phyloP scores from a whole-genome alignment of 2,329 filamentous ascomycete species.

The Colletotrichum higginsianum region DNA sequence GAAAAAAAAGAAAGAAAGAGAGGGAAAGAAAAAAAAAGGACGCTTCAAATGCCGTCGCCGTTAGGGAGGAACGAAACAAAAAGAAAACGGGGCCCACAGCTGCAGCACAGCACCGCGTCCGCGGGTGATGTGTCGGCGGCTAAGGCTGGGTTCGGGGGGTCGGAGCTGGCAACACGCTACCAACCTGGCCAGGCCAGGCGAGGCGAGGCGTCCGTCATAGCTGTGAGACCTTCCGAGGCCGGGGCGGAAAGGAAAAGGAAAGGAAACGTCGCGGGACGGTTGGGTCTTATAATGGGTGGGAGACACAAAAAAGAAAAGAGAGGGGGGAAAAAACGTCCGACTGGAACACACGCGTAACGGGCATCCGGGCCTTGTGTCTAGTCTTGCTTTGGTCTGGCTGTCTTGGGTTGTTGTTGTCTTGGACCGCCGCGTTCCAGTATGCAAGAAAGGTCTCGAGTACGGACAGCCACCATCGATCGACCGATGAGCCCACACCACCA shows the following conservation, averaged over 20 bases:
- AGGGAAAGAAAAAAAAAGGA: not conserved
- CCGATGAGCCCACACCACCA: not conserved
- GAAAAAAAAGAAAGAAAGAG: not conserved
- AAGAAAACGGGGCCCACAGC: not conserved
- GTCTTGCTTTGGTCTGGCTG: not conserved
- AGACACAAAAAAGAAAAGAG: not conserved
- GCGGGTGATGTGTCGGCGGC: slow-evolving; percentile 8
- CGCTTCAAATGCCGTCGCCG: too few relatives aligned
- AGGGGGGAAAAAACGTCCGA: slow-evolving; percentile 8
- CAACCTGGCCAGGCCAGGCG: too few relatives aligned
- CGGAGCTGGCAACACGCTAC: not conserved
- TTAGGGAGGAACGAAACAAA: not conserved
- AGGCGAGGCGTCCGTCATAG: too few relatives aligned
- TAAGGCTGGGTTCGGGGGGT: not conserved
- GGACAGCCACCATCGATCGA: slow-evolving; percentile 5
- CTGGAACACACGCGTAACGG: slow-evolving; percentile 12
- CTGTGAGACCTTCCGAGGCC: too few relatives aligned
- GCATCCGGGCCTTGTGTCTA: not conserved
- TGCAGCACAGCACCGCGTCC: not conserved
- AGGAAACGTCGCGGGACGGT: not conserved
- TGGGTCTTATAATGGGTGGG: too few relatives aligned
- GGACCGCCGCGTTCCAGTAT: not conserved
- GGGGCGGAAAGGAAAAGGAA: slow-evolving; percentile 2
- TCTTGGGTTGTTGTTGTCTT: slow-evolving; percentile 15
- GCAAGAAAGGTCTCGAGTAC: not conserved